phyloP scores from a whole-genome alignment of 768 basidiomycete genomes.

The Rhodotorula toruloides region DNA sequence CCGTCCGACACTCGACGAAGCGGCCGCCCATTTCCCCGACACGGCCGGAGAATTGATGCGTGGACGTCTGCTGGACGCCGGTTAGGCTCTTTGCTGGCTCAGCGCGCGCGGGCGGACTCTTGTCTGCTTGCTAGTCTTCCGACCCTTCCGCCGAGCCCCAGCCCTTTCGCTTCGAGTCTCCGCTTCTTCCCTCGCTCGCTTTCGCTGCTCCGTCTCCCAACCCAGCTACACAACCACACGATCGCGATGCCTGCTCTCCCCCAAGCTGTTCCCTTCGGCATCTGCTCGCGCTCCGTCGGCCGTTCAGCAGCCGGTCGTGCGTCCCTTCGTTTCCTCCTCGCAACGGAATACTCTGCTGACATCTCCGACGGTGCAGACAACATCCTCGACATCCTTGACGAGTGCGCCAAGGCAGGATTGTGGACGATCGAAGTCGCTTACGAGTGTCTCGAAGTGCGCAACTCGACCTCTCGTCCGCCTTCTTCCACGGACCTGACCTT shows the following conservation, averaged over 20 bases:
- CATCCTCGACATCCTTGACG: conserved; percentile 12
- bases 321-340: neutral
- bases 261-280: conserved; percentile 16
- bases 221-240: too few relatives aligned
- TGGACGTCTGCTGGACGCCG: too few relatives aligned
- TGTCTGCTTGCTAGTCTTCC: too few relatives aligned
- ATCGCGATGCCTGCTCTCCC: conserved; percentile 8
- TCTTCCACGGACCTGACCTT: neutral
- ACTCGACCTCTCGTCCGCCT: neutral
- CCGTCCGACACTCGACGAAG: too few relatives aligned
- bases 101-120: too few relatives aligned
- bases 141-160: too few relatives aligned
- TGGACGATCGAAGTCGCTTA: conserved; percentile 14
- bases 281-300: conserved; percentile 4
- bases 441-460: conserved; percentile 14
- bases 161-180: too few relatives aligned
- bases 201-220: too few relatives aligned
- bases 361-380: neutral
- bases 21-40: too few relatives aligned
- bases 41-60: too few relatives aligned
- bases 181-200: too few relatives aligned
- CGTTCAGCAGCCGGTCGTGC: conserved; percentile 4
- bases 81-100: too few relatives aligned
- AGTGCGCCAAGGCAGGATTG: conserved; percentile 5
- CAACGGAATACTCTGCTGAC: neutral